Conservation (phyloP, 2,329 filamentous ascomycete genomes). For the Colletotrichum euphorbiae region DNA sequence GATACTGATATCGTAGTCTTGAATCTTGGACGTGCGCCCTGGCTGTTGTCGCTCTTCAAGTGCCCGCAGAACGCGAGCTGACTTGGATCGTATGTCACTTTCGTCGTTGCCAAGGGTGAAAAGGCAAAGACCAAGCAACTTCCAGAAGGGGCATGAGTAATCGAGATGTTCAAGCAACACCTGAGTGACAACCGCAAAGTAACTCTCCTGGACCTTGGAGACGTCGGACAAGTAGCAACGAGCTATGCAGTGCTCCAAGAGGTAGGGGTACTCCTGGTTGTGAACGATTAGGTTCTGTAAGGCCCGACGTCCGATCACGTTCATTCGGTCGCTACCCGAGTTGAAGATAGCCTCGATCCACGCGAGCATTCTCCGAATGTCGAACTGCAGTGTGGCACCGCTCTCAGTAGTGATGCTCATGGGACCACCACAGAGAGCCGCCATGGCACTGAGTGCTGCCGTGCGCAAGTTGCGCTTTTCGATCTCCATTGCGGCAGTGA, state of each 20-base stretch:
- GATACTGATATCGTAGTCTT: constrained; percentile 98
- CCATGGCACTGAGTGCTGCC: constrained; percentile 95
- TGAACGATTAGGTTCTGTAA: constrained; percentile 90
- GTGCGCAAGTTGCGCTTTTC: constrained; percentile 93
- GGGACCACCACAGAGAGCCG: constrained; percentile 86
- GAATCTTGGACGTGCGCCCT: constrained; percentile 83
- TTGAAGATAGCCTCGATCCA: constrained; percentile 98
- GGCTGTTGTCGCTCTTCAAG: constrained; percentile 84
- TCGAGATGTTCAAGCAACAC: constrained; percentile 86
- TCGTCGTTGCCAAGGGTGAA: constrained; percentile 95
- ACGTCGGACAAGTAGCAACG: constrained; percentile 88
- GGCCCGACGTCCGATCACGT: constrained; percentile 87
- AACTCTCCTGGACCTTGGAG: constrained; percentile 89
- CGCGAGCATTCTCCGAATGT: constrained; percentile 89
- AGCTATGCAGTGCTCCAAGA: constrained; percentile 90
- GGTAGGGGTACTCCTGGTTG: constrained; percentile 86
- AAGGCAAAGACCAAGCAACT: constrained; percentile 85
- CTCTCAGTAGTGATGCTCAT: constrained; percentile 91
- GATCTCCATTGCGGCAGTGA: constrained; percentile 93
- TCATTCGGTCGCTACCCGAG: constrained; percentile 90
- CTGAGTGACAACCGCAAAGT: constrained; percentile 91
- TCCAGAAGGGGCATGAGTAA: constrained; percentile 90
- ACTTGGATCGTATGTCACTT: constrained; percentile 89
- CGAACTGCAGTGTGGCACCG: constrained; percentile 88
- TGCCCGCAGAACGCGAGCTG: constrained; percentile 81